phyloP scores from a whole-genome alignment of 2,329 filamentous ascomycete species.

The Shiraia sp. region DNA sequence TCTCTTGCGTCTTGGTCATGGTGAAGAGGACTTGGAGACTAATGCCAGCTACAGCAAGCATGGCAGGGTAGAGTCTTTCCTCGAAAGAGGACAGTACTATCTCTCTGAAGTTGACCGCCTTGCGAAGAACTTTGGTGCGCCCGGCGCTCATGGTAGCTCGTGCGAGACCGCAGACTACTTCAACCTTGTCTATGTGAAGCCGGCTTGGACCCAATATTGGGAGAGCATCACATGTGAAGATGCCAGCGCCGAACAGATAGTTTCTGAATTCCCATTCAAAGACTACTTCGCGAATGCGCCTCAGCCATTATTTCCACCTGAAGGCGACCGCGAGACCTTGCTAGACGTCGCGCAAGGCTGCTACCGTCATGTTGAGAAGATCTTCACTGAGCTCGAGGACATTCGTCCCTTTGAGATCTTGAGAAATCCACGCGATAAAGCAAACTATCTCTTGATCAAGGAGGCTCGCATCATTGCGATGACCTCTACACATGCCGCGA shows the following conservation, averaged over 20 bases:
- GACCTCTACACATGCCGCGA: constrained; percentile 97
- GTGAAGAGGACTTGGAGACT: constrained; percentile 89
- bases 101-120: constrained; percentile 84
- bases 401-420: constrained; percentile 95
- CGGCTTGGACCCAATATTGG: constrained; percentile 85
- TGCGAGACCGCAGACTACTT: constrained; percentile 98
- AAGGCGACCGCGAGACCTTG: constrained; percentile 66
- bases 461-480: constrained; percentile 98
- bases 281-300: constrained; percentile 85
- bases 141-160: constrained; percentile 92
- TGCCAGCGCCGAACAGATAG: constrained; percentile 63
- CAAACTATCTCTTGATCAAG: constrained; percentile 92
- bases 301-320: constrained; percentile 76
- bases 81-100: constrained; percentile 80
- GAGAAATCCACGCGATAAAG: constrained; percentile 84
- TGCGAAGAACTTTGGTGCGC: constrained; percentile 80
- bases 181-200: constrained; percentile 86
- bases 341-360: constrained; percentile 82
- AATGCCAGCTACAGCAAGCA: constrained; percentile 90
- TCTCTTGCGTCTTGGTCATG: constrained; percentile 87
- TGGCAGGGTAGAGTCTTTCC: constrained; percentile 91
- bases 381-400: constrained; percentile 91
- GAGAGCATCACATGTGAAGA: constrained; percentile 63
- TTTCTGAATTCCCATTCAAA: constrained; percentile 83
- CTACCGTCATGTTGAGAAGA: constrained; percentile 82